Conservation (phyloP, 495 filamentous ascomycete species). For the Penicillium macrosclerotiorum region DNA sequence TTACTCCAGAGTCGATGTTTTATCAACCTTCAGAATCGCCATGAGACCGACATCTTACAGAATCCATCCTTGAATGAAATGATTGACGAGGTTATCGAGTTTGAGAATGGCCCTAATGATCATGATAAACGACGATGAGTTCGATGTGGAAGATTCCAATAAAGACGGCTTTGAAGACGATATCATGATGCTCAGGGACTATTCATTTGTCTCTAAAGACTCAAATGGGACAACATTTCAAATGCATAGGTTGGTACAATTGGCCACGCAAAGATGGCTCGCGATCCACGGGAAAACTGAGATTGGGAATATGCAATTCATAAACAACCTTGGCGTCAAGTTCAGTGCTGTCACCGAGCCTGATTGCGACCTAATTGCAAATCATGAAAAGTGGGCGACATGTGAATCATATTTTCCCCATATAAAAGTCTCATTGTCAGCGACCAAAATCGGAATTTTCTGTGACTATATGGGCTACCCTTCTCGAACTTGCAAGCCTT, state of each 20-base stretch:
- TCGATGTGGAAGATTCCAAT: background rate
- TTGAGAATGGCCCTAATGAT: no score
- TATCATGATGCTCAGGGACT: background rate
- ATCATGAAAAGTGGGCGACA: background rate
- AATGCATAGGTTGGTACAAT: background rate
- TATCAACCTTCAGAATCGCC: no score
- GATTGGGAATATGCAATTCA: background rate
- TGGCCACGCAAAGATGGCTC: background rate
- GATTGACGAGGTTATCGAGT: no score
- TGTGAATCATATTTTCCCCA: background rate
- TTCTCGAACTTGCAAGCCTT: no score
- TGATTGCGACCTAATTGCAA: no score
- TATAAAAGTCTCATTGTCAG: background rate
- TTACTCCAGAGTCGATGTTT: no score
- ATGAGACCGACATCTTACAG: no score
- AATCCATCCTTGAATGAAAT: no score
- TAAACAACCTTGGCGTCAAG: no score
- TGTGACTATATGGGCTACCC: no score
- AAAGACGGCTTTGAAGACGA: background rate
- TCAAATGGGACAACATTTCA: background rate
- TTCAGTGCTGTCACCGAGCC: no score
- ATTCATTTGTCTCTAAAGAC: background rate
- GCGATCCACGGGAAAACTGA: background rate
- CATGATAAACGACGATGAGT: background rate
- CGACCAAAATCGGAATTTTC: background rate